phyloP scores from a whole-genome alignment of 2,329 filamentous ascomycete genomes.

The Akanthomyces muscarius region DNA sequence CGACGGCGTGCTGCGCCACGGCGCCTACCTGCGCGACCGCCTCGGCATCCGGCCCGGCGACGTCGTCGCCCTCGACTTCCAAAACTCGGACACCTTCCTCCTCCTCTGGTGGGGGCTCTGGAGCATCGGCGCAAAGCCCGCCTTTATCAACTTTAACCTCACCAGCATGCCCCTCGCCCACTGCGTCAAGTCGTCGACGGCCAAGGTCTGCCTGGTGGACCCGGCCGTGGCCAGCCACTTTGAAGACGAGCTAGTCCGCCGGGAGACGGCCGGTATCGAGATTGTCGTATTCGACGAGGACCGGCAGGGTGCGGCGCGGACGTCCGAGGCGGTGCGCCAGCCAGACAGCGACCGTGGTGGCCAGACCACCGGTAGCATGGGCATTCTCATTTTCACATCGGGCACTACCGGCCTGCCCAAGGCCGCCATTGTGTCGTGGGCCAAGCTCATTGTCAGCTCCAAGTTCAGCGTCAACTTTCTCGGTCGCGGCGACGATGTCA shows the following conservation, averaged over 20 bases:
- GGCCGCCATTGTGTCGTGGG: constrained; percentile 71
- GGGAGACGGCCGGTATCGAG: constrained; percentile 46
- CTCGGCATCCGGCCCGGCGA: constrained; percentile 65
- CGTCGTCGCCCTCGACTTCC: constrained; percentile 76
- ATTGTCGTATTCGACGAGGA: constrained; percentile 57
- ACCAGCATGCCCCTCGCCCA: constrained; percentile 67
- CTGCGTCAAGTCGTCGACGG: constrained; percentile 63
- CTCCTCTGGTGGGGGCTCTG: constrained; percentile 75
- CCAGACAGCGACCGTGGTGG: constrained; percentile 55
- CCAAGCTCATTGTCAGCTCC: constrained; percentile 54
- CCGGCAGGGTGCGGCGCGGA: constrained; percentile 52
- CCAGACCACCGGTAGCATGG: constrained; percentile 58
- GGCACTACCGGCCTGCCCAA: constrained; percentile 85
- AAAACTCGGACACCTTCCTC: constrained; percentile 75
- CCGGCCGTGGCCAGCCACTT: constrained; percentile 51
- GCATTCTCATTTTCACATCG: constrained; percentile 76
- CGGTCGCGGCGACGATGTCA: constrained; percentile 55
- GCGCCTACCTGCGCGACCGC: constrained; percentile 65
- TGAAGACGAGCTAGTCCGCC: constrained; percentile 51
- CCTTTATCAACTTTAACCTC: constrained; percentile 86
- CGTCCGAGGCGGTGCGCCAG: constrained; percentile 48
- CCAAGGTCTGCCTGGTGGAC: constrained; percentile 69
- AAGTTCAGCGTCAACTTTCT: constrained; percentile 65
- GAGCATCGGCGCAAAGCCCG: constrained; percentile 77
- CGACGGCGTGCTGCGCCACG: constrained; percentile 66